phyloP scores from a whole-genome alignment of 495 filamentous ascomycete genomes.

The Tuber umbilicatum region DNA sequence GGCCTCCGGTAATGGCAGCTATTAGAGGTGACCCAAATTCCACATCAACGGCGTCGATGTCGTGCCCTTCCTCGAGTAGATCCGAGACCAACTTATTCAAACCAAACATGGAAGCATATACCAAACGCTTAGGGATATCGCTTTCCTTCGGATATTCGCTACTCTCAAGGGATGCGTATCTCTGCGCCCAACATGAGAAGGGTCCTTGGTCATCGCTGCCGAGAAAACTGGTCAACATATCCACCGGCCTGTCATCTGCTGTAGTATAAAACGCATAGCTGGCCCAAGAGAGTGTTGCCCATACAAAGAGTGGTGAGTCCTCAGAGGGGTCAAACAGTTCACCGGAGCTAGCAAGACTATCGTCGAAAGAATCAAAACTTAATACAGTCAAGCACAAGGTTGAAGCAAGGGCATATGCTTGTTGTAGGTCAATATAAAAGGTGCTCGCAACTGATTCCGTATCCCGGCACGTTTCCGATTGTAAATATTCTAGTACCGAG shows the following conservation, averaged over 20 bases:
- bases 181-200: neutral
- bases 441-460: neutral
- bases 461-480: conserved; percentile 11
- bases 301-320: neutral
- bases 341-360: neutral
- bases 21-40: neutral
- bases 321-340: neutral
- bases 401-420: conserved; percentile 2
- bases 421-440: conserved; percentile 4
- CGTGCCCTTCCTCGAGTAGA: neutral
- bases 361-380: conserved; percentile 12
- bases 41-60: neutral
- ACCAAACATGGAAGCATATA: neutral
- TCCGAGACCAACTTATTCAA: neutral
- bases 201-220: neutral
- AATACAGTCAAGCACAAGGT: conserved; percentile 15
- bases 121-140: neutral
- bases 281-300: conserved; percentile 1
- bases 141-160: neutral
- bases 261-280: neutral
- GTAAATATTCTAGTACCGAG: conserved; percentile 39
- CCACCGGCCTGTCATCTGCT: neutral
- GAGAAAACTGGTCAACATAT: neutral
- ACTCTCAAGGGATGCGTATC: neutral
- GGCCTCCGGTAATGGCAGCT: neutral